A percentile compares a stretch with the other conserved stretches of the same genome.
These are phyloP conservation scores for Aspergillus cejpii DNA, from an alignment of 2,329 filamentous ascomycete species.

Conservation along the genomic window DNA sequence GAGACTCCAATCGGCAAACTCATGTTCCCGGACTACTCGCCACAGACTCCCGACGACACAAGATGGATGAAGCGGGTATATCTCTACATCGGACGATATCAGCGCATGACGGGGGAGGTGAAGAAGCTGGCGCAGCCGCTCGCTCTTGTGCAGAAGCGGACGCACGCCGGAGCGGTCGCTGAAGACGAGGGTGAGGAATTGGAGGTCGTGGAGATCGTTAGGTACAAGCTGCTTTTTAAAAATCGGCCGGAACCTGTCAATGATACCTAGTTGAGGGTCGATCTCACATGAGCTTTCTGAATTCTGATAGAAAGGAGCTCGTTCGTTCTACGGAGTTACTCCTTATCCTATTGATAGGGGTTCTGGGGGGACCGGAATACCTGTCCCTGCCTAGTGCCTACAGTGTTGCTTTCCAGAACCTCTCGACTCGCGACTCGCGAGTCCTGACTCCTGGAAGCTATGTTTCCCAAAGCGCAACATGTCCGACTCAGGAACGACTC, in stretches of 20 bases:
- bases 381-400: too few species aligned
- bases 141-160: slow-evolving; percentile 63
- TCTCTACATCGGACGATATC: slow-evolving; percentile 80
- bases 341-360: too few species aligned
- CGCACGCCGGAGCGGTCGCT: slow-evolving; percentile 13
- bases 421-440: too few species aligned
- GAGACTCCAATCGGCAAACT: slow-evolving; percentile 62
- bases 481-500: too few species aligned
- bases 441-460: too few species aligned
- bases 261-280: slow-evolving; percentile 18
- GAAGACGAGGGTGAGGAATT: slow-evolving; percentile 43
- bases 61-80: slow-evolving; percentile 88
- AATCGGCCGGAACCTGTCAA: slow-evolving; percentile 78
- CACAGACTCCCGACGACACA: slow-evolving; percentile 49
- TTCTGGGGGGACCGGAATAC: too few species aligned
- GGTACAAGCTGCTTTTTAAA: slow-evolving; percentile 79
- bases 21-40: slow-evolving; percentile 68
- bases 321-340: neutral
- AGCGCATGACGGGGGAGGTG: slow-evolving; percentile 81
- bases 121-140: slow-evolving; percentile 76
- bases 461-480: neutral
- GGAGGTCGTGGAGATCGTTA: slow-evolving; percentile 81
- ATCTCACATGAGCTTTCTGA: neutral
- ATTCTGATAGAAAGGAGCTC: too few species aligned
- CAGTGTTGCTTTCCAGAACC: too few species aligned